A percentile compares a stretch with the other conserved stretches of the same genome.
Conservation (phyloP, 768 basidiomycete genomes). For the Phallus indusiatus region DNA sequence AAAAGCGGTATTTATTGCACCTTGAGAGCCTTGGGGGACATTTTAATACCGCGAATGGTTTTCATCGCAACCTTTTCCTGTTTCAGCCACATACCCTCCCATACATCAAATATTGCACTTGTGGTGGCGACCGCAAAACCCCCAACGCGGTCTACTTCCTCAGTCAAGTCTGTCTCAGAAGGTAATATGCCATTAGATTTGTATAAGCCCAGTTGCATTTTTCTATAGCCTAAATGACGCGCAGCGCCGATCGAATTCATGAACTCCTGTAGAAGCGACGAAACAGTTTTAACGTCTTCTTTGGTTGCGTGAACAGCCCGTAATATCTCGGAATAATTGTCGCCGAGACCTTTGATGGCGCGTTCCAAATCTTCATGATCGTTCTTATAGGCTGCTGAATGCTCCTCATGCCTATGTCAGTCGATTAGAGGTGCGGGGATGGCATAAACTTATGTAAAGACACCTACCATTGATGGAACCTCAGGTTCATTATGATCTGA, state of each 20-base stretch:
- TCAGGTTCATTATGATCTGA: conserved; percentile 37
- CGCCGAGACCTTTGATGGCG: conserved; percentile 32
- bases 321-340: conserved; percentile 30
- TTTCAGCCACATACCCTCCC: conserved; percentile 45
- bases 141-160: conserved; percentile 40
- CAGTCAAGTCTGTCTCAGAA: conserved; percentile 39
- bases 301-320: conserved; percentile 25
- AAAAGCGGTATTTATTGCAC: conserved; percentile 21
- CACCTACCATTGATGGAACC: conserved; percentile 28
- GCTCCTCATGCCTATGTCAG: conserved; percentile 31
- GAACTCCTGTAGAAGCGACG: conserved; percentile 21
- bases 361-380: conserved; percentile 37
- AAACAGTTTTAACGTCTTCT: conserved; percentile 23
- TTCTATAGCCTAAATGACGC: conserved; percentile 24
- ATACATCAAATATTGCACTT: conserved; percentile 44
- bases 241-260: conserved; percentile 1
- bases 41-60: conserved; percentile 41
- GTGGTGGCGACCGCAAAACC: conserved; percentile 38
- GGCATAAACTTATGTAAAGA: not conserved
- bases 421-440: not conserved
- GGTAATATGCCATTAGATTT: conserved; percentile 35
- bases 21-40: conserved; percentile 25
- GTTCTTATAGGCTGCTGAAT: conserved; percentile 26
- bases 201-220: conserved; percentile 41
- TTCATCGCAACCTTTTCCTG: conserved; percentile 51